These are phyloP conservation scores for Trichoderma afroharzianum DNA, from an alignment of 2,329 filamentous ascomycete species.

Conservation along the genomic window DNA sequence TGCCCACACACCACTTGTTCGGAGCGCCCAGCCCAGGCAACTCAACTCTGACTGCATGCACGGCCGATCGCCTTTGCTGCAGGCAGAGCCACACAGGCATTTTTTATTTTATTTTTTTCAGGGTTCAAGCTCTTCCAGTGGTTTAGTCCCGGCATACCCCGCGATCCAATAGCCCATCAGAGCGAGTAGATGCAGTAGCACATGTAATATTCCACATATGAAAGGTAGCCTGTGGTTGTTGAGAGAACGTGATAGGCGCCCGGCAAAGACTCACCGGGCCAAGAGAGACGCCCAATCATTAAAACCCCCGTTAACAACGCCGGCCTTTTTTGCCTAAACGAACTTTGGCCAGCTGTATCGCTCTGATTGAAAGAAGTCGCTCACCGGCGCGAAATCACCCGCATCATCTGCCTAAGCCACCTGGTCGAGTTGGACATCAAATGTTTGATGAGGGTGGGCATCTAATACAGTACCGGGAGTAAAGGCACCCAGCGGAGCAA, in stretches of 20 bases:
- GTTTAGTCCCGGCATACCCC: not conserved
- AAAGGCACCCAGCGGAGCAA: not conserved
- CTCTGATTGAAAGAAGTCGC: not conserved
- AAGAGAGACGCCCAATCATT: not conserved
- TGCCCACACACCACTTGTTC: constrained; percentile 1
- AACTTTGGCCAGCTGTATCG: constrained; percentile 6
- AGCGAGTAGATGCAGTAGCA: not conserved
- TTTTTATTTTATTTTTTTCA: not conserved
- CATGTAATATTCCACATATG: not conserved
- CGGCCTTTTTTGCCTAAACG: constrained; percentile 12
- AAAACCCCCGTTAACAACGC: not conserved
- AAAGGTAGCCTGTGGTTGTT: not conserved
- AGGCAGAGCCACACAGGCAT: not conserved
- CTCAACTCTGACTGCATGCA: constrained; percentile 1
- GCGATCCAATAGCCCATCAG: not conserved
- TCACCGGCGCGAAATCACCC: constrained; percentile 2
- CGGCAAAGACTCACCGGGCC: not conserved
- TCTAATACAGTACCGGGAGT: not conserved
- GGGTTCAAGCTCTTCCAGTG: not conserved
- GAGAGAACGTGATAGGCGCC: not conserved
- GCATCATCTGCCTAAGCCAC: constrained; percentile 13
- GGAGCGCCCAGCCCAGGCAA: not conserved
- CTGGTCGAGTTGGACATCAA: not conserved
- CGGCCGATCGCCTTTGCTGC: constrained; percentile 12
- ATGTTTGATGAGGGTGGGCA: not conserved